Conservation (phyloP, 805 yeast species). For the Grigorovia yakushimaensis region DNA sequence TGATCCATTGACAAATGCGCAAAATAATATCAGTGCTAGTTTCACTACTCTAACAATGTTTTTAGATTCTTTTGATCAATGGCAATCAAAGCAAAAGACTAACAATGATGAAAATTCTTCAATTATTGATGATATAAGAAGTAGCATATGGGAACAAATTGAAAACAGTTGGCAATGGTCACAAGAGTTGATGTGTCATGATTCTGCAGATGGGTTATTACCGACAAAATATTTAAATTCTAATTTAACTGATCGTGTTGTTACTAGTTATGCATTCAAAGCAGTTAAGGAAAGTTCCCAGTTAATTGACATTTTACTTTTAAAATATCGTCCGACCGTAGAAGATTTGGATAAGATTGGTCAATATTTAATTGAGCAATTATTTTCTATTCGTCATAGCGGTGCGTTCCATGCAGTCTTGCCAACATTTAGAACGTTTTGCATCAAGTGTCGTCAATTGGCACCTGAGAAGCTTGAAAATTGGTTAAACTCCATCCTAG, state of each 20-base stretch:
- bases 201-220: constrained; percentile 60
- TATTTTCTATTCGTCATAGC: constrained; percentile 70
- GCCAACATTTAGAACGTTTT: constrained; percentile 65
- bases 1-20: constrained; percentile 36
- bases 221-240: constrained; percentile 37
- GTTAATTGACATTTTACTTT: constrained; percentile 40
- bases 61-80: constrained; percentile 23
- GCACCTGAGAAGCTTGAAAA: constrained; percentile 33
- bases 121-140: constrained; percentile 1
- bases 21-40: constrained; percentile 58
- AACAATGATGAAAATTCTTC: not conserved
- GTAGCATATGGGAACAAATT: constrained; percentile 9
- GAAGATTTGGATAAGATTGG: constrained; percentile 33
- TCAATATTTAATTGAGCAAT: constrained; percentile 49
- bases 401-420: constrained; percentile 88
- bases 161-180: constrained; percentile 28
- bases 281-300: constrained; percentile 65
- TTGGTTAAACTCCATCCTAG: constrained; percentile 56
- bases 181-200: constrained; percentile 45
- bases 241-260: constrained; percentile 34
- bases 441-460: constrained; percentile 42
- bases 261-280: constrained; percentile 71
- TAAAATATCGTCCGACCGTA: constrained; percentile 18
- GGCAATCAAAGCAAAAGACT: not conserved
- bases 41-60: constrained; percentile 49